Evolutionary conservation across 768 basidiomycete genomes (phyloP), one percentile per base, ranked within the genome.

Genomic region (Kwoniella pini): DNA sequence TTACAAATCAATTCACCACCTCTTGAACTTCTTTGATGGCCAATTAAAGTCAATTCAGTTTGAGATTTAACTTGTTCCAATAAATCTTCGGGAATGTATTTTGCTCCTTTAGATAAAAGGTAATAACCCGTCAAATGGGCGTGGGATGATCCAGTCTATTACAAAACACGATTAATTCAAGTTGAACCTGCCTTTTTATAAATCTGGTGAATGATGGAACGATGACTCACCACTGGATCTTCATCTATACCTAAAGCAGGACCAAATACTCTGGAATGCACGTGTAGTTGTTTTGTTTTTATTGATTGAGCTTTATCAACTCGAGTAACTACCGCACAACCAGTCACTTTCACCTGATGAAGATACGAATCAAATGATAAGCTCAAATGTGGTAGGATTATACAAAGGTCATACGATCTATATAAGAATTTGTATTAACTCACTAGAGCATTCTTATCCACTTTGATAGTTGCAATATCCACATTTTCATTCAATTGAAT

Each of bases 201-300:
- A n/a, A n/a, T n/a, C n/a, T n/a, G n/a, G n/a, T n/a, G 48, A n/a
- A 21, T 27, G 33, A 39, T 4, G 36, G 21, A 19, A 27, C 4
- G 12, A n/a, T n/a, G 24, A 67, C 69, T 60, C 40, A 71, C 69
- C 19, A 71, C 69, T 58, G 69, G 61, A 62, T 71, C 69, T 42
- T 71, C 69, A 22, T 68, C 66, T 17, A 68, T 50, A 6, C 66
- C 69, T 7, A 71, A 26, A 1, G 58, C 61, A 17, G 69, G 63
- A 7, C 7, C 63, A 31, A 70, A 70, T 44, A 67, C 57, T 30
- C 69, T 60, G 2, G 63, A 65, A 19, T 56, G 33, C 39, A 68
- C 63, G 19, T 54, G 28, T 4, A 70, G 42, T 21, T 45, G 42
- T 15, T 49, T 43, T 5, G 60, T 57, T 22, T 33, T 26, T 17